A percentile compares a stretch with the other conserved stretches of the same genome.
These are phyloP conservation scores for Colletotrichum chrysophilum DNA, from an alignment of 2,329 filamentous ascomycete genomes.

Conservation along the genomic window DNA sequence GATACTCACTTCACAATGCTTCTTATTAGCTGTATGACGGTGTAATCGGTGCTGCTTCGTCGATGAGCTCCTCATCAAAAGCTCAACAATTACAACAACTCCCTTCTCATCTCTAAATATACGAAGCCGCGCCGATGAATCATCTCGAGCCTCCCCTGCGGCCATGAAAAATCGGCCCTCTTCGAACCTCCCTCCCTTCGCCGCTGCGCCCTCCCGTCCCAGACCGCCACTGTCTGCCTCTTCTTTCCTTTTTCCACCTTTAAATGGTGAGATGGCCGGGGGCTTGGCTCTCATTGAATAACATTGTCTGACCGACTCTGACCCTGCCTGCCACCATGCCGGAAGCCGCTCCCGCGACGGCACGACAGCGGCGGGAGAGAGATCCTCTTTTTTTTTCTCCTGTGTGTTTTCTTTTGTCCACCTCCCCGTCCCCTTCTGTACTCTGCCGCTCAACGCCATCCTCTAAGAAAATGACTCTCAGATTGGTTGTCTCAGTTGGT, in stretches of 20 bases:
- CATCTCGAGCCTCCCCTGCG: neutral
- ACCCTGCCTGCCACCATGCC: neutral
- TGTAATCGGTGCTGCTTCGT: neutral
- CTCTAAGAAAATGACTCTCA: neutral
- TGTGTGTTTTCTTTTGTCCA: neutral
- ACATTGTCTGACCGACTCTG: neutral
- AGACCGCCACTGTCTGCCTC: conserved; percentile 18
- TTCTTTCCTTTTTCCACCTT: conserved; percentile 1
- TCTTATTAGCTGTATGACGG: accelerated
- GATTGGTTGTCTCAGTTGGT: neutral
- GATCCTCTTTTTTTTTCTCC: neutral
- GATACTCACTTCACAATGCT: neutral
- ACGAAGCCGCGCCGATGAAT: neutral
- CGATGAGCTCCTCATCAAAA: neutral
- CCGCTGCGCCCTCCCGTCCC: conserved; percentile 6
- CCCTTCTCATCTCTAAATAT: neutral
- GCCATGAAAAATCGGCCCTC: conserved; percentile 1
- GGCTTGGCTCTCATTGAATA: neutral
- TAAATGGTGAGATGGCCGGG: neutral
- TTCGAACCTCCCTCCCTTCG: neutral
- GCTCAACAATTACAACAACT: accelerated
- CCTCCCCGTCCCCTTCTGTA: neutral
- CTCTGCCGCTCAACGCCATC: neutral
- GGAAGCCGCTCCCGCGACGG: conserved; percentile 5
- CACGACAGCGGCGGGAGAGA: neutral